Evolutionary conservation across 2,329 filamentous ascomycete species (phyloP).

Genomic region (Fusarium transvaalense): DNA sequence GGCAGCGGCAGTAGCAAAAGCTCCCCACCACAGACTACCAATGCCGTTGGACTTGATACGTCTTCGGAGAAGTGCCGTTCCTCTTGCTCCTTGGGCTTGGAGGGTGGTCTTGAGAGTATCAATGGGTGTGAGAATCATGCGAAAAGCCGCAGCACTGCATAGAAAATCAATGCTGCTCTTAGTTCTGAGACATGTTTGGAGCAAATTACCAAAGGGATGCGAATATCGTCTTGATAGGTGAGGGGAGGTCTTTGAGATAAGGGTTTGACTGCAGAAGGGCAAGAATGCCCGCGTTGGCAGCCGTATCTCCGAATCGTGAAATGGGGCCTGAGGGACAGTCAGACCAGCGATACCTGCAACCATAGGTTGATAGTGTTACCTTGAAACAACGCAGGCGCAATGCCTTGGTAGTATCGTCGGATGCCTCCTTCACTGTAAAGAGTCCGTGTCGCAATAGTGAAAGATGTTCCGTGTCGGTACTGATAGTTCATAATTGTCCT

Average conservation of each 20-base stretch:
- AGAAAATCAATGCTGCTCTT: too few relatives aligned
- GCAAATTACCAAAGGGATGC: slow-evolving; percentile 62
- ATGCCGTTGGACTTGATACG: slow-evolving; percentile 60
- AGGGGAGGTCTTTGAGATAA: slow-evolving; percentile 58
- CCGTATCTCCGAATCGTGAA: slow-evolving; percentile 62
- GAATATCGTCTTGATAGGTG: slow-evolving; percentile 60
- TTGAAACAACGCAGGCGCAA: slow-evolving; percentile 60
- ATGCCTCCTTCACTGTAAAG: slow-evolving; percentile 59
- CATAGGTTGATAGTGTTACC: slow-evolving; percentile 44
- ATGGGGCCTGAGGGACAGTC: slow-evolving; percentile 53
- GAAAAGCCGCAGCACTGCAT: slow-evolving; percentile 58
- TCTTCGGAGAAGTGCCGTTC: slow-evolving; percentile 58
- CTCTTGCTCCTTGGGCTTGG: slow-evolving; percentile 60
- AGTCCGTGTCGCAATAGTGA: slow-evolving; percentile 55
- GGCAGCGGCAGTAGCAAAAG: slow-evolving; percentile 61
- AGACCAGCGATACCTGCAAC: too few relatives aligned
- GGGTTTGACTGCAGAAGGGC: slow-evolving; percentile 61
- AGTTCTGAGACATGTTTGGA: too few relatives aligned
- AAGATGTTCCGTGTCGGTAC: slow-evolving; percentile 60
- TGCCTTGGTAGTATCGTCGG: slow-evolving; percentile 60
- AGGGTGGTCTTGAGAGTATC: slow-evolving; percentile 65
- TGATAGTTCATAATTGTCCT: slow-evolving; percentile 66
- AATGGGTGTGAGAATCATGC: slow-evolving; percentile 62
- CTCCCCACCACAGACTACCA: slow-evolving; percentile 64
- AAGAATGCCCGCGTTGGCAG: slow-evolving; percentile 63